phyloP scores from a whole-genome alignment of 177 flowering plant genomes.

The Vitis hybrid region DNA sequence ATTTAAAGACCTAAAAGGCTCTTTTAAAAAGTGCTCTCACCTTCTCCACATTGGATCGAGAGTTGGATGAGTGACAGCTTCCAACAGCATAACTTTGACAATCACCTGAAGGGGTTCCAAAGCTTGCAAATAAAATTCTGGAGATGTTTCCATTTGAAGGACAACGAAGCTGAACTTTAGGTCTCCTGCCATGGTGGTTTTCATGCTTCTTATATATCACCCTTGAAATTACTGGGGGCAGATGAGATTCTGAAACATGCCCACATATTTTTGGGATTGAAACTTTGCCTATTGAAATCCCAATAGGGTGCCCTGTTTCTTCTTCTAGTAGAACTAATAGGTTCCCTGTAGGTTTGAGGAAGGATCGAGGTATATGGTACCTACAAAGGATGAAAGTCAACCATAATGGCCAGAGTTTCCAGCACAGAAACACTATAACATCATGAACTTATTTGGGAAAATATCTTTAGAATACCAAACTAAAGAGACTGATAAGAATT shows the following conservation, averaged over 20 bases:
- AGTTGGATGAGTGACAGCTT: conserved; percentile 47
- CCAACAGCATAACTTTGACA: conserved; percentile 51
- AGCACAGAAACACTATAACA: too few species aligned
- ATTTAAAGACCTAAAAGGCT: not conserved
- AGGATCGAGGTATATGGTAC: conserved; percentile 81
- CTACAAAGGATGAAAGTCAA: conserved; percentile 25
- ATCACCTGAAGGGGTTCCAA: conserved; percentile 59
- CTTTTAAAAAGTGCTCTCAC: conserved; percentile 24
- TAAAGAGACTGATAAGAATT: too few species aligned
- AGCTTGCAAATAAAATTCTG: conserved; percentile 64
- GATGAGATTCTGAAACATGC: conserved; percentile 38
- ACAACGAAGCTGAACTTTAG: conserved; percentile 48
- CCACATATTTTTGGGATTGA: conserved; percentile 41
- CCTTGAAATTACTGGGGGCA: conserved; percentile 35
- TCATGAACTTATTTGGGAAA: too few species aligned
- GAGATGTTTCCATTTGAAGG: conserved; percentile 43
- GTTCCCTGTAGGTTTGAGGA: conserved; percentile 60
- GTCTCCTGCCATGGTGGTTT: conserved; percentile 16
- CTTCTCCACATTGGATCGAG: conserved; percentile 42
- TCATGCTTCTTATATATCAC: not conserved
- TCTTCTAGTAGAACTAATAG: conserved; percentile 75
- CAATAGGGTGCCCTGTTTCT: conserved; percentile 56
- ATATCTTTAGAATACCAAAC: too few species aligned
- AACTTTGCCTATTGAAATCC: conserved; percentile 52
- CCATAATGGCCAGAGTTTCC: not conserved